Percentiles rank a stretch among this genome's conserved stretches.
phyloP scores from a whole-genome alignment of 805 yeast genomes.

The Osmozyma mogii region DNA sequence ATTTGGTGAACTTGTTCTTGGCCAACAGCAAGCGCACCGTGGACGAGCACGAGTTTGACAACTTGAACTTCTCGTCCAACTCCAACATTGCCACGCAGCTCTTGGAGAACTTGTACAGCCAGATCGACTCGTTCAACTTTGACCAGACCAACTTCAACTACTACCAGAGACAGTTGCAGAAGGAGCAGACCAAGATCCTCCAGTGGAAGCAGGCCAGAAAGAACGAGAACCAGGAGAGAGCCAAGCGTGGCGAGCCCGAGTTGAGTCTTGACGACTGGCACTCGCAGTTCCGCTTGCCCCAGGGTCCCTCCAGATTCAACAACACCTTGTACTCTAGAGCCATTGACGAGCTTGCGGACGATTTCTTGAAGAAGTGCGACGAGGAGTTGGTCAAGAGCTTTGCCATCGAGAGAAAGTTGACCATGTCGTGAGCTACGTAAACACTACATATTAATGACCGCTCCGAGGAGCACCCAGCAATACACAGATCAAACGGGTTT shows the following conservation, averaged over 20 bases:
- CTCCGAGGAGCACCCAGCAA: too few species aligned
- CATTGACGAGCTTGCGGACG: constrained; percentile 62
- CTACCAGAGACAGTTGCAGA: constrained; percentile 66
- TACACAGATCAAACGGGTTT: too few species aligned
- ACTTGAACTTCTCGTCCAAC: constrained; percentile 35
- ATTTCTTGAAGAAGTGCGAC: constrained; percentile 63
- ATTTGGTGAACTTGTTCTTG: constrained; percentile 52
- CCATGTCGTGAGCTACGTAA: constrained; percentile 10
- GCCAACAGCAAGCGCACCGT: too few species aligned
- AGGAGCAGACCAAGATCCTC: constrained; percentile 60
- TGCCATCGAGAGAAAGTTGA: constrained; percentile 48
- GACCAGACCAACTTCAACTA: constrained; percentile 76
- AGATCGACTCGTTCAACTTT: constrained; percentile 68
- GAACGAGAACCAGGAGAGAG: constrained; percentile 55
- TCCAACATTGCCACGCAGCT: constrained; percentile 38
- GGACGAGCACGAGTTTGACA: constrained; percentile 26
- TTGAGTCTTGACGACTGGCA: constrained; percentile 60
- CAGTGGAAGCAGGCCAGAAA: constrained; percentile 71
- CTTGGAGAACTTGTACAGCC: constrained; percentile 57
- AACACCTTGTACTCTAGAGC: constrained; percentile 61
- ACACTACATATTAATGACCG: constrained; percentile 1
- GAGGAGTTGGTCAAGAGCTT: constrained; percentile 57
- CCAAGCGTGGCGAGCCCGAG: constrained; percentile 47
- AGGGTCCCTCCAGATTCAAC: constrained; percentile 69
- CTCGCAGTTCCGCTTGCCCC: constrained; percentile 56